These are phyloP conservation scores for Yamadazyma jaroonii DNA, from an alignment of 1,139 yeast genomes.

Conservation along the genomic window DNA sequence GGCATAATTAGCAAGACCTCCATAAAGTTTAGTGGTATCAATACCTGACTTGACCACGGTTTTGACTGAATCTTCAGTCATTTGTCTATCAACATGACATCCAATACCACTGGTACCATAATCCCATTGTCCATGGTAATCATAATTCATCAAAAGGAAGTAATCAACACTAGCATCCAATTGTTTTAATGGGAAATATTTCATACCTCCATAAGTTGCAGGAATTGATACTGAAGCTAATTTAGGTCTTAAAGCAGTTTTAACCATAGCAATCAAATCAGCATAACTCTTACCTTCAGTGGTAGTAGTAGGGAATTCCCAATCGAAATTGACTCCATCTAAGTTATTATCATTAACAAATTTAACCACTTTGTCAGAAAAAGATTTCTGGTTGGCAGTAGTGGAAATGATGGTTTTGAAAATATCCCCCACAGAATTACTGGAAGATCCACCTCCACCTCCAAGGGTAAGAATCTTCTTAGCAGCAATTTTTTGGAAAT, in stretches of 20 bases:
- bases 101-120: conserved; percentile 6
- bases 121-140: conserved; percentile 16
- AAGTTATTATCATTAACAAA: conserved; percentile 14
- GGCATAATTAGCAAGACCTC: conserved; percentile 21
- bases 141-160: conserved; percentile 18
- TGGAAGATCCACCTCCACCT: conserved; percentile 16
- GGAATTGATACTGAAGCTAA: conserved; percentile 20
- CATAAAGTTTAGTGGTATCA: conserved; percentile 15
- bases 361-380: conserved; percentile 15
- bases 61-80: conserved; percentile 10
- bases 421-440: conserved; percentile 10
- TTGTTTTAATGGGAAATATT: conserved; percentile 13
- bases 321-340: conserved; percentile 22
- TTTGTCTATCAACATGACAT: conserved; percentile 15
- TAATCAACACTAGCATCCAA: conserved; percentile 16
- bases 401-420: conserved; percentile 13
- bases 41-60: conserved; percentile 19
- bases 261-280: conserved; percentile 13
- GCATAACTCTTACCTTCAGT: conserved; percentile 14
- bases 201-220: conserved; percentile 13
- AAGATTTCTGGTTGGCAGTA: conserved; percentile 11
- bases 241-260: conserved; percentile 12
- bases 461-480: conserved; percentile 16
- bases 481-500: conserved; percentile 3
- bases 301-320: conserved; percentile 19